Evolutionary conservation across 129 eudicot genomes (phyloP).

Genomic region (Chrysanthemum makinoi): DNA sequence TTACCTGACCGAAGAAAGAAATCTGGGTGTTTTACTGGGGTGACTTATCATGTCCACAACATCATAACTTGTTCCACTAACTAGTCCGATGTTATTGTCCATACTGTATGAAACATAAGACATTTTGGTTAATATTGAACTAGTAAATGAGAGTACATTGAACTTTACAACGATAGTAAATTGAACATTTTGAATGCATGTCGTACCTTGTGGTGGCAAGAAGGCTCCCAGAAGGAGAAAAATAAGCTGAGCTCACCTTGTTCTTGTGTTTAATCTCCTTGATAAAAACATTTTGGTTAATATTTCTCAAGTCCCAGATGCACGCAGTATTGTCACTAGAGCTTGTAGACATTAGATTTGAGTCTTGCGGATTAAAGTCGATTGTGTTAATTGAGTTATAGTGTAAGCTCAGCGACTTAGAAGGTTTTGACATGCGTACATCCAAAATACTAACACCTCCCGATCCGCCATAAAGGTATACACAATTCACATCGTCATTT

Average conservation of each 20-base stretch:
- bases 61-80: background rate
- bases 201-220: conserved; percentile 14
- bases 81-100: conserved; percentile 1
- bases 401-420: background rate
- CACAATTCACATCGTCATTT: background rate
- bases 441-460: background rate
- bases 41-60: conserved; percentile 8
- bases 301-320: conserved; percentile 19
- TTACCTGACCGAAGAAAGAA: background rate
- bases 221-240: background rate
- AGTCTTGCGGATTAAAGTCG: conserved; percentile 6
- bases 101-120: background rate
- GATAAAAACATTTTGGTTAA: background rate
- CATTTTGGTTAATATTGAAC: no score
- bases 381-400: background rate
- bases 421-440: conserved; percentile 4
- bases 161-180: background rate
- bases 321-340: conserved; percentile 9
- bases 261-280: background rate
- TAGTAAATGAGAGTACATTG: no score
- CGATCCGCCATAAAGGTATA: conserved; percentile 1
- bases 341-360: conserved; percentile 13
- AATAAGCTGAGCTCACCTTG: conserved; percentile 6
- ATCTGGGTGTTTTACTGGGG: background rate
- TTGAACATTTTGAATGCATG: background rate